These are phyloP conservation scores for Fusarium phyllophilum DNA, from an alignment of 2,329 filamentous ascomycete species.

Conservation along the genomic window DNA sequence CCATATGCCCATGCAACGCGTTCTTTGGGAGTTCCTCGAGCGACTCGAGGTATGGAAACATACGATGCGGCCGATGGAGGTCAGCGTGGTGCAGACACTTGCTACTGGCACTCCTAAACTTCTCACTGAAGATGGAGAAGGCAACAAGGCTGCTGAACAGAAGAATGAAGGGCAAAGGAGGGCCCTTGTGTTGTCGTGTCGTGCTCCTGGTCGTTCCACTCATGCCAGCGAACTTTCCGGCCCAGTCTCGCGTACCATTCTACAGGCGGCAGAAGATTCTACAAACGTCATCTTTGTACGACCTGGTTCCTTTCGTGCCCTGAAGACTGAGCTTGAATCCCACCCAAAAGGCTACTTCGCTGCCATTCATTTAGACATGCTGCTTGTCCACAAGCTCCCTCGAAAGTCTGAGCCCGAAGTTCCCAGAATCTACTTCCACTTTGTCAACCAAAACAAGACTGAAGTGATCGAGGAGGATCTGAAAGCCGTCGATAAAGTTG, in stretches of 20 bases:
- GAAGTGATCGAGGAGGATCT: neutral
- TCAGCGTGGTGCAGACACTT: neutral
- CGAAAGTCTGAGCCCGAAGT: neutral
- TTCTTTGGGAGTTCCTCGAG: neutral
- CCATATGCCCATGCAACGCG: neutral
- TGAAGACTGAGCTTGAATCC: neutral
- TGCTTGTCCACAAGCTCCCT: neutral
- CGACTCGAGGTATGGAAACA: neutral
- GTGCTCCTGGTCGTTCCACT: neutral
- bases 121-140: accelerated
- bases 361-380: neutral
- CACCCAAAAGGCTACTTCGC: neutral
- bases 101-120: neutral
- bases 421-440: neutral
- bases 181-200: neutral
- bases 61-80: neutral
- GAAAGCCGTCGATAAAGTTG: neutral
- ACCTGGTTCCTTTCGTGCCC: accelerated
- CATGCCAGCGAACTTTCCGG: neutral
- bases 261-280: neutral
- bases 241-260: neutral
- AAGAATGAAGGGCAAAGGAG: neutral
- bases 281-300: neutral
- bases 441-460: neutral
- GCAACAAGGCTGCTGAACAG: accelerated